A percentile compares a stretch with the other conserved stretches of the same genome.
phyloP scores from a whole-genome alignment of 139 green algal species.

The Chlamydomonas sp. region DNA sequence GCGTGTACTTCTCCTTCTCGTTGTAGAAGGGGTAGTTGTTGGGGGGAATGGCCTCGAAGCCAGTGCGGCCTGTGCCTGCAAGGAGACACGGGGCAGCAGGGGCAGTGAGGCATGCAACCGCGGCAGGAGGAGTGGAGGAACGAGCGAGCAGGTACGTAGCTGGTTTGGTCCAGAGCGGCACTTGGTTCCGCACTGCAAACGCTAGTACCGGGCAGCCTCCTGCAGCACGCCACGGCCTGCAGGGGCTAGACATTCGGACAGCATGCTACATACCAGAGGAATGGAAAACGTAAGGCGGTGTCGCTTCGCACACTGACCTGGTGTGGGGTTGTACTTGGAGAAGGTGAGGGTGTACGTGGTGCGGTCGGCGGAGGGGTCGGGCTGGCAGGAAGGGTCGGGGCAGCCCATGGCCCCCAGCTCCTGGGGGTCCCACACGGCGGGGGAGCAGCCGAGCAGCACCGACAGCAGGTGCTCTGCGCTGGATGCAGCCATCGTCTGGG shows the following conservation, averaged over 20 bases:
- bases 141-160: background rate
- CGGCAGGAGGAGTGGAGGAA: background rate
- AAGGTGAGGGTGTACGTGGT: conserved; percentile 41
- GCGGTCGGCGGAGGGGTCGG: background rate
- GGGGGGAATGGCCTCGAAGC: conserved; percentile 77
- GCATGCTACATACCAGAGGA: too few species aligned
- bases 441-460: background rate
- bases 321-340: conserved; percentile 81
- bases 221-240: background rate
- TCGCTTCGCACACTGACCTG: conserved; percentile 50
- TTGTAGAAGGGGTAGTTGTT: conserved; percentile 96
- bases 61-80: conserved; percentile 85
- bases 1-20: conserved; percentile 84
- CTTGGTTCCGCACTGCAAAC: background rate
- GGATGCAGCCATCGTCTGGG: background rate
- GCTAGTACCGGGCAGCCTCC: background rate
- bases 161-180: background rate
- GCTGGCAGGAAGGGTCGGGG: conserved; percentile 3
- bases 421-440: background rate
- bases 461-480: background rate
- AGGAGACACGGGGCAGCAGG: background rate
- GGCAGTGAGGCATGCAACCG: background rate
- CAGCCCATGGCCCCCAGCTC: background rate
- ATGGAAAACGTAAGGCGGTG: too few species aligned
- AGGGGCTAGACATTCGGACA: background rate